Evolutionary conservation across 2,329 filamentous ascomycete species (phyloP), one percentile per base, ranked within the genome.

Genomic region (Ophiostoma ulmi): DNA sequence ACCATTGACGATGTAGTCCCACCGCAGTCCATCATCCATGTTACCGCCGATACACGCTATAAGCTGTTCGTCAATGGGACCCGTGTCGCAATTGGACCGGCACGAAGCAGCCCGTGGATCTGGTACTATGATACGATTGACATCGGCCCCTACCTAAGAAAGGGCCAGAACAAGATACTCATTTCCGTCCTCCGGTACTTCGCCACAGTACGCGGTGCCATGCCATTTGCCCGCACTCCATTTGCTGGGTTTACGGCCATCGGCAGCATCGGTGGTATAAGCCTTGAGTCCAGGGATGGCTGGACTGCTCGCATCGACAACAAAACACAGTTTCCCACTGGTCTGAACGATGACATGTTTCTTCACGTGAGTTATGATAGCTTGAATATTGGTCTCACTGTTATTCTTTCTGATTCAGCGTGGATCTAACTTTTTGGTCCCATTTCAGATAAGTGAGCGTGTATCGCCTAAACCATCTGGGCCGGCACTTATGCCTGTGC

Each of bases 1-100:
- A n/a, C 69, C 36, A 65, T 65, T 11, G 14, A 7, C 7, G 26
- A n/a, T 22, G 7, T 14, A 8, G 35, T 35, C 6, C 70, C 48
- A 0, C 35, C 17, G 0, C 74, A 76, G 69, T 76, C 67, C 0
- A 14, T 70, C 5, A 38, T 73, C 66, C 73, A 72, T 22, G 63
- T 78, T 72, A 78, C 80, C 0, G 80, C 81, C 6, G 81, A 83
- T 52, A 83, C 81, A 5, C 76, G 80, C 10, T 83, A 82, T 75
- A 82, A 82, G 69, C 75, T 82, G 2, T 76, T 75, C 38, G 75
- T 83, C 58, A 83, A 83, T 75, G 76, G 77, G 3, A 67, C n/a
- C 0, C 75, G 77, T 11, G 75, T 80, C 17, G 76, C 78, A 3
- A 76, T 79, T 2, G 81, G 81, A 1, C 81, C 80, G 2, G 75